Evolutionary conservation across 148 eudicot genomes (phyloP).

Genomic region (Heliosperma pusillum): DNA sequence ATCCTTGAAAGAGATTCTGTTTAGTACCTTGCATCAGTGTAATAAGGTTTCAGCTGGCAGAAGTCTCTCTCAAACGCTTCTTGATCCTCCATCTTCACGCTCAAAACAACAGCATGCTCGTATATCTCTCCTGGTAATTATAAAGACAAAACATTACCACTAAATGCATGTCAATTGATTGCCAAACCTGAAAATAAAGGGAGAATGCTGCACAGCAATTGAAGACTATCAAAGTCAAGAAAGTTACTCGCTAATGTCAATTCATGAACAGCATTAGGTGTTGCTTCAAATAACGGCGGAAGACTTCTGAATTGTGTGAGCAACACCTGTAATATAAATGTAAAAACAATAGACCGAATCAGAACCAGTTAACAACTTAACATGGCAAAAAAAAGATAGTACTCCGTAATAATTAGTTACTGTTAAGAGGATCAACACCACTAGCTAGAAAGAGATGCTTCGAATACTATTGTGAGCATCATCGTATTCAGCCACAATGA

Average conservation of each 20-base stretch:
- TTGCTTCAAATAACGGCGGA: constrained; percentile 72
- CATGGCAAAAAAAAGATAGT: not conserved
- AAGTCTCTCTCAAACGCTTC: constrained; percentile 95
- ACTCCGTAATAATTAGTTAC: not conserved
- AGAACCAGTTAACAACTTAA: not conserved
- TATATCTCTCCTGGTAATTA: constrained; percentile 70
- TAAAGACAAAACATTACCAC: not conserved
- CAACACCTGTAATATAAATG: constrained; percentile 43
- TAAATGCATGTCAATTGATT: too few species aligned
- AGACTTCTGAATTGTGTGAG: constrained; percentile 74
- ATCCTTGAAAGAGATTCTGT: not conserved
- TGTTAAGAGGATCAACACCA: not conserved
- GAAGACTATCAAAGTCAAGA: not conserved
- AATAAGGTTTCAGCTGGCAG: constrained; percentile 93
- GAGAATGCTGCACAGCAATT: not conserved
- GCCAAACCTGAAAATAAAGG: not conserved
- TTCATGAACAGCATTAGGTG: constrained; percentile 67
- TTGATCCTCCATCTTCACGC: constrained; percentile 92
- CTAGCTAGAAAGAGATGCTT: not conserved
- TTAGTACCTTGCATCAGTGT: constrained; percentile 77
- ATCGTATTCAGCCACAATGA: not conserved
- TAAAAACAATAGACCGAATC: not conserved
- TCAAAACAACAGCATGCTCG: constrained; percentile 92
- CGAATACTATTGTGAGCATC: not conserved
- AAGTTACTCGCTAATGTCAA: constrained; percentile 74